These are phyloP conservation scores for Trametopsis cervina DNA, from an alignment of 768 basidiomycete species.

Conservation along the genomic window DNA sequence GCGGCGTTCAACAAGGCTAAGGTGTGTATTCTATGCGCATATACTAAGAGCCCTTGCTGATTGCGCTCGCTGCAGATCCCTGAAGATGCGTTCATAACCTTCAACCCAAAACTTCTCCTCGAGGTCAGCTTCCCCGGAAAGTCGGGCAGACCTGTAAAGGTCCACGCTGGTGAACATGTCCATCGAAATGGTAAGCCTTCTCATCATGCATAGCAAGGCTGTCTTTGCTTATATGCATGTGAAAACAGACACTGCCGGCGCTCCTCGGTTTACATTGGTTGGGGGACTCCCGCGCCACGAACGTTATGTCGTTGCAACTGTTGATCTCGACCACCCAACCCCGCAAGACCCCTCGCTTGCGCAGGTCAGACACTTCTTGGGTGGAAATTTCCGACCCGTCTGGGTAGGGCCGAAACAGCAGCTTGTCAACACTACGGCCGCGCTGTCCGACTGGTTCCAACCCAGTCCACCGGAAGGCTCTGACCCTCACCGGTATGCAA, in stretches of 20 bases:
- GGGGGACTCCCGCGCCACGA: slow-evolving; percentile 4
- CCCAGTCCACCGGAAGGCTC: slow-evolving; percentile 27
- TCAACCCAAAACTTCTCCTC: slow-evolving; percentile 30
- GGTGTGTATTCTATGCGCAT: not conserved
- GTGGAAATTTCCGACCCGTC: slow-evolving; percentile 16
- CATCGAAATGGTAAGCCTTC: slow-evolving; percentile 11
- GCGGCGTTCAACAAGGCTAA: slow-evolving; percentile 10
- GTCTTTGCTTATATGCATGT: no score
- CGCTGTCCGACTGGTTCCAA: slow-evolving; percentile 24
- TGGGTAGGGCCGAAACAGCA: not conserved
- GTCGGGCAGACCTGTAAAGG: slow-evolving; percentile 22
- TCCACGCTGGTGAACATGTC: slow-evolving; percentile 27
- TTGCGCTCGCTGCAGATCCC: slow-evolving; percentile 24
- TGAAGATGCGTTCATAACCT: slow-evolving; percentile 31
- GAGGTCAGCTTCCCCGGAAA: slow-evolving; percentile 33
- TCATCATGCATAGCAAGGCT: not conserved
- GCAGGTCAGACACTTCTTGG: slow-evolving; percentile 26
- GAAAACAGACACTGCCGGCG: slow-evolving; percentile 10
- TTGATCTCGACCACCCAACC: slow-evolving; percentile 28
- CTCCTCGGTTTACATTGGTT: slow-evolving; percentile 11
- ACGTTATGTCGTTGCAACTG: slow-evolving; percentile 25
- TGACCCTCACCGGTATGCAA: slow-evolving; percentile 26
- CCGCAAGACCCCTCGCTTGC: slow-evolving; percentile 22
- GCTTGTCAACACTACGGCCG: slow-evolving; percentile 24
- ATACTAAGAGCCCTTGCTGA: not conserved